Conservation (phyloP, 2,329 filamentous ascomycete genomes). For the Fusarium chuoi region DNA sequence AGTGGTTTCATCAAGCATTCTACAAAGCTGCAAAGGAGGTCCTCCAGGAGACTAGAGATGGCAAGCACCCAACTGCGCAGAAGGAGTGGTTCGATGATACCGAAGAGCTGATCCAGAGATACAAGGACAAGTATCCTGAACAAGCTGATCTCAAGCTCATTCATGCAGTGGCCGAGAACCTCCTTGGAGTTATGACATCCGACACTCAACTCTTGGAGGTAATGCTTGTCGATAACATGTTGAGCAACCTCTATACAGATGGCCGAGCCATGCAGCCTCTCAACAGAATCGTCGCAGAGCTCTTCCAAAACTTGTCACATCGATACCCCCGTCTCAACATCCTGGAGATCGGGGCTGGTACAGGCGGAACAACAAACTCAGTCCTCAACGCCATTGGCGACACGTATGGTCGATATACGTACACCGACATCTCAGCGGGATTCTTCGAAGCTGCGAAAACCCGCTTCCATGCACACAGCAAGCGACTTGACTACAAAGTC, state of each 20-base stretch:
- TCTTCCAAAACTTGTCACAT: background rate
- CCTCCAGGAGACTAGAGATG: background rate
- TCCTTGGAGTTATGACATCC: background rate
- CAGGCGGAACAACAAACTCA: background rate
- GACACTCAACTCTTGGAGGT: background rate
- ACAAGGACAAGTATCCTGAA: background rate
- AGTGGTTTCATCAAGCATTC: background rate
- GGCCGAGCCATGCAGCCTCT: background rate
- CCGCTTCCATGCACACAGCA: background rate
- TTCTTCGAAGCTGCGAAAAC: background rate
- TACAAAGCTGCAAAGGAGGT: background rate
- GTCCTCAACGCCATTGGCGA: background rate
- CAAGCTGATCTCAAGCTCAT: constrained; percentile 7
- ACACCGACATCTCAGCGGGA: constrained; percentile 3
- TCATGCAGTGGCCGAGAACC: background rate
- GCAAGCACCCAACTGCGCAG: background rate
- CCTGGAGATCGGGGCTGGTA: constrained; percentile 1
- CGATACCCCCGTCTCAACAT: background rate
- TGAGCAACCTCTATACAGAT: background rate
- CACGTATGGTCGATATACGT: background rate
- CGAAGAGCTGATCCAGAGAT: background rate
- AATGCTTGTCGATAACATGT: background rate
- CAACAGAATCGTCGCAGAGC: background rate
- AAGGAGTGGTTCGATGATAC: background rate
- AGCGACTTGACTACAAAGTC: background rate